Percentiles rank a stretch among this genome's conserved stretches.
Conservation (phyloP, 305 asterid genomes). For the Ajuga reptans region DNA sequence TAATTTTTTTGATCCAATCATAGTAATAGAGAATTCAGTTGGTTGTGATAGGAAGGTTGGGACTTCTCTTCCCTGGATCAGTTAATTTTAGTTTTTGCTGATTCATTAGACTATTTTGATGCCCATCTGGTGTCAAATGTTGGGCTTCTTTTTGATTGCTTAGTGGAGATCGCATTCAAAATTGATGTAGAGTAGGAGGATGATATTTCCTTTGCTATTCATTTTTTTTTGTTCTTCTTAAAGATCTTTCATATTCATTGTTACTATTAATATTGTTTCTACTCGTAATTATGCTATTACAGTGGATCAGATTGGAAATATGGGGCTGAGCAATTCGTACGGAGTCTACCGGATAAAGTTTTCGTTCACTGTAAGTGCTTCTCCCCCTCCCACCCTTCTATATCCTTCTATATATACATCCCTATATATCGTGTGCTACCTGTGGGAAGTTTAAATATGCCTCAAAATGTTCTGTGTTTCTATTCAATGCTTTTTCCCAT, state of each 20-base stretch:
- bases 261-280: constrained; percentile 6
- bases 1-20: no score
- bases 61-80: background rate
- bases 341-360: constrained; percentile 47
- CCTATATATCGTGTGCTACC: no score
- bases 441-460: background rate
- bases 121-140: background rate
- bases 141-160: background rate
- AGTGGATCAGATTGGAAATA: constrained; percentile 58
- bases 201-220: background rate
- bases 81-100: background rate
- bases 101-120: background rate
- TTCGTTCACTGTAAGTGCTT: constrained; percentile 51
- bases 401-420: background rate
- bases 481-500: background rate
- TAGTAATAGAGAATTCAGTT: background rate
- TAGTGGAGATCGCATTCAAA: background rate
- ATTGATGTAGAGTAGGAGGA: background rate
- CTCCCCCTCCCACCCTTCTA: background rate
- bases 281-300: constrained; percentile 17
- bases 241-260: background rate
- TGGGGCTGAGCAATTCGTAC: constrained; percentile 51
- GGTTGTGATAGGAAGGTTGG: background rate
- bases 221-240: background rate
- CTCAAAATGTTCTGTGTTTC: background rate